Evolutionary conservation across 73 alveolate species (phyloP).

Genomic region (Symbiodinium pilosum): DNA sequence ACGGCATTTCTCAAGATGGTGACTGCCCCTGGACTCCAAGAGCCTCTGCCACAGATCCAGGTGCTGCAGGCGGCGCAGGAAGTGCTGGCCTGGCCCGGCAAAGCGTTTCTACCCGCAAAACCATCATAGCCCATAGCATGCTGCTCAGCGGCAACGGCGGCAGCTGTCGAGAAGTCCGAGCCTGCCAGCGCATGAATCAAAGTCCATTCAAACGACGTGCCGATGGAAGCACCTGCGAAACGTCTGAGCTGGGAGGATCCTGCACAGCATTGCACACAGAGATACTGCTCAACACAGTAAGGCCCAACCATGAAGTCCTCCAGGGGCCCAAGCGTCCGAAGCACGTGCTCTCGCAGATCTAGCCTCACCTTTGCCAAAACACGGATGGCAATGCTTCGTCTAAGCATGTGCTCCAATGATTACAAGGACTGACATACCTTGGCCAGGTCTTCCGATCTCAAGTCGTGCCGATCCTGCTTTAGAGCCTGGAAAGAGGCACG

Average conservation of each 20-base stretch:
- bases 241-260: conserved; percentile 16
- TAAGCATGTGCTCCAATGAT: not conserved
- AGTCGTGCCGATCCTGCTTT: conserved; percentile 50
- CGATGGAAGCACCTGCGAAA: not conserved
- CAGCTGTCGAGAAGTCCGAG: not conserved
- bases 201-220: not conserved
- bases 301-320: conserved; percentile 2
- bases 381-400: not conserved
- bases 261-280: not conserved
- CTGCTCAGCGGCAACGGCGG: not conserved
- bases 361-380: conserved; percentile 42
- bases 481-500: conserved; percentile 7
- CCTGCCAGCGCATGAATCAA: not conserved
- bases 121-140: too few species aligned
- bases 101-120: too few species aligned
- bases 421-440: too few species aligned
- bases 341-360: conserved; percentile 81
- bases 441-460: conserved; percentile 34
- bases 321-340: conserved; percentile 72
- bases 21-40: too few species aligned
- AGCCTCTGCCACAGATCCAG: conserved; percentile 6
- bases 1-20: too few species aligned
- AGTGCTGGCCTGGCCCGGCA: not conserved
- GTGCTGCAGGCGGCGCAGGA: conserved; percentile 9
- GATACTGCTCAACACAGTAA: too few species aligned